Evolutionary conservation across 2,329 filamentous ascomycete genomes (phyloP).

Genomic region (Penicillium sp.): DNA sequence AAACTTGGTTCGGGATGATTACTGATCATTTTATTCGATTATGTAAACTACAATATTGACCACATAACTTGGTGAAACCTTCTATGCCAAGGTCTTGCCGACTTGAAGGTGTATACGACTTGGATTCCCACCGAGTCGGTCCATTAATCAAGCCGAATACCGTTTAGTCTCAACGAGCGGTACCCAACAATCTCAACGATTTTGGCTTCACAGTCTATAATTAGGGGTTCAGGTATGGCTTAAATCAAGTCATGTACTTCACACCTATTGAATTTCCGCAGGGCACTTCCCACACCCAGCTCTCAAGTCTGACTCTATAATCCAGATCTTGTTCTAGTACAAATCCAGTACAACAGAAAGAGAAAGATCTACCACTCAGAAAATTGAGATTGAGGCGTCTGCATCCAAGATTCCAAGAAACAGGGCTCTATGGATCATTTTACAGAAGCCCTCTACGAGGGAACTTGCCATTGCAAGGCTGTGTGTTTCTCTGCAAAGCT

Average conservation of each 20-base stretch:
- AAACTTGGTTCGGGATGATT: no score
- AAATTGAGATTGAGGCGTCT: not conserved
- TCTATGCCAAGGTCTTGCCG: no score
- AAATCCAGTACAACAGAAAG: not conserved
- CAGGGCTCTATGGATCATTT: not conserved
- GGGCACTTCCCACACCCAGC: not conserved
- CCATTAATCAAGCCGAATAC: not conserved
- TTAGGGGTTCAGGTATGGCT: not conserved
- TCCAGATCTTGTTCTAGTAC: not conserved
- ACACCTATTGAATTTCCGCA: not conserved
- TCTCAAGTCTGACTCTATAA: not conserved
- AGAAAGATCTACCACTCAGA: not conserved
- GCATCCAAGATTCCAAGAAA: not conserved
- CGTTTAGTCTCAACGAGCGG: not conserved
- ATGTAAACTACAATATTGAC: no score
- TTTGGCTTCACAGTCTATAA: not conserved
- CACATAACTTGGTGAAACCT: no score
- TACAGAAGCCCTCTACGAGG: not conserved
- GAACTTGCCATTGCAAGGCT: constrained; percentile 1
- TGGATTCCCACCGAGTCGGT: no score
- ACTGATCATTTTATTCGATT: no score
- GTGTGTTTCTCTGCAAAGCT: not conserved
- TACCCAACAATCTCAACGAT: not conserved
- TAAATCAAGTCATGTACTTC: not conserved
- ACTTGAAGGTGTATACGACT: no score